Conservation (phyloP, 345 rosid species). For the Lagerstroemia speciosa region DNA sequence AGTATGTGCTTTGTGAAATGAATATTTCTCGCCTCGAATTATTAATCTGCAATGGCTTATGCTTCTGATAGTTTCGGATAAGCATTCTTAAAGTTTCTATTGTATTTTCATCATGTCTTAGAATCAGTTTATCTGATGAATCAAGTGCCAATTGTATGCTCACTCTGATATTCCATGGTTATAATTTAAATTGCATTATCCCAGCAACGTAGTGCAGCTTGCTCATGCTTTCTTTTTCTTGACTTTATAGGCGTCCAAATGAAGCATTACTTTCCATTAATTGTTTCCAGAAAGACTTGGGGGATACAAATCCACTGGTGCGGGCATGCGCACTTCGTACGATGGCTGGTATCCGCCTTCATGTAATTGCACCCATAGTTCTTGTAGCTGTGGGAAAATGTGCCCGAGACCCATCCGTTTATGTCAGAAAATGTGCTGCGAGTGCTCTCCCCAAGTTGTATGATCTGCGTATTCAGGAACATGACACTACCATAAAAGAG, state of each 20-base stretch:
- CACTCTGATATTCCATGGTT: not conserved
- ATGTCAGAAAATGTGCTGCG: conserved; percentile 91
- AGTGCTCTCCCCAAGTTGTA: conserved; percentile 92
- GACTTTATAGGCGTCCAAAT: conserved; percentile 70
- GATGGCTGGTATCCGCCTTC: conserved; percentile 91
- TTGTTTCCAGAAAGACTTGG: conserved; percentile 90
- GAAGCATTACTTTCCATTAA: conserved; percentile 94
- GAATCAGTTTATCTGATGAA: not conserved
- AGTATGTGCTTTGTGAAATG: conserved; percentile 31
- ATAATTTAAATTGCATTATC: not conserved
- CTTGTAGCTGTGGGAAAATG: conserved; percentile 75
- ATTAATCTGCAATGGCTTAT: not conserved
- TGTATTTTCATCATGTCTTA: not conserved
- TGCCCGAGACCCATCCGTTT: conserved; percentile 87
- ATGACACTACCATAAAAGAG: conserved; percentile 68
- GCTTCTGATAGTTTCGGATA: not conserved
- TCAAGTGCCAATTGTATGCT: not conserved
- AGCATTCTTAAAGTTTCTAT: not conserved
- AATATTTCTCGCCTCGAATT: not conserved
- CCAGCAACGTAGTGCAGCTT: not conserved
- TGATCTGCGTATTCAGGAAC: conserved; percentile 73
- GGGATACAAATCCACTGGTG: conserved; percentile 88
- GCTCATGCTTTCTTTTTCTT: conserved; percentile 4
- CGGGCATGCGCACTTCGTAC: conserved; percentile 98
- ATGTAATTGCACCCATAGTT: conserved; percentile 80